Percentiles rank a stretch among this genome's conserved stretches.
These are phyloP conservation scores for Millerago galiae DNA, from an alignment of 805 yeast species.

Conservation along the genomic window DNA sequence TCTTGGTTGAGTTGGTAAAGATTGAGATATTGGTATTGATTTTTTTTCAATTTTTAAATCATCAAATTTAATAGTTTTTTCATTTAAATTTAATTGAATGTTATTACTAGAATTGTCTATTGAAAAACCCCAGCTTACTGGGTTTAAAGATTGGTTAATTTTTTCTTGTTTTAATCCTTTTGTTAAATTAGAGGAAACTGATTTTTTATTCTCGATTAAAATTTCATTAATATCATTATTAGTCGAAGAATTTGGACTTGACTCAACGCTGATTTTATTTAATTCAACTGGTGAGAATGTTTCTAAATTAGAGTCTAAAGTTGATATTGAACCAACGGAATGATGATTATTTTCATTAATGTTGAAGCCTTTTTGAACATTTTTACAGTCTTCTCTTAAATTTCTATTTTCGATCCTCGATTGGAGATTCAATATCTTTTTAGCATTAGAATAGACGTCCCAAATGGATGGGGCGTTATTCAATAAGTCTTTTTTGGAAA, in stretches of 20 bases:
- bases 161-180: constrained; percentile 12
- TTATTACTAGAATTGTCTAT: constrained; percentile 20
- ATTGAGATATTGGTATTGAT: constrained; percentile 2
- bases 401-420: constrained; percentile 27
- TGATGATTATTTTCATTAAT: constrained; percentile 3
- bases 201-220: background rate
- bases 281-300: background rate
- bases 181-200: constrained; percentile 19
- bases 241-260: constrained; percentile 2
- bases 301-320: constrained; percentile 11
- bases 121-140: constrained; percentile 33
- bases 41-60: background rate
- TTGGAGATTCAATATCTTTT: constrained; percentile 23
- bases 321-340: constrained; percentile 2
- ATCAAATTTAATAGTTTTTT: constrained; percentile 13
- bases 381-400: constrained; percentile 23
- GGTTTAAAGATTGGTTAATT: constrained; percentile 24
- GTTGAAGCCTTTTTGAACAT: constrained; percentile 9
- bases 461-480: constrained; percentile 22
- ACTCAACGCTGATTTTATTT: constrained; percentile 19
- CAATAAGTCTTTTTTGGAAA: background rate
- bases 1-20: constrained; percentile 5
- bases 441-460: constrained; percentile 29
- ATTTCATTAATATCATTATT: background rate
- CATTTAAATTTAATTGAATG: constrained; percentile 10